phyloP scores from a whole-genome alignment of 495 filamentous ascomycete species.

The Hypoxylon rickii region DNA sequence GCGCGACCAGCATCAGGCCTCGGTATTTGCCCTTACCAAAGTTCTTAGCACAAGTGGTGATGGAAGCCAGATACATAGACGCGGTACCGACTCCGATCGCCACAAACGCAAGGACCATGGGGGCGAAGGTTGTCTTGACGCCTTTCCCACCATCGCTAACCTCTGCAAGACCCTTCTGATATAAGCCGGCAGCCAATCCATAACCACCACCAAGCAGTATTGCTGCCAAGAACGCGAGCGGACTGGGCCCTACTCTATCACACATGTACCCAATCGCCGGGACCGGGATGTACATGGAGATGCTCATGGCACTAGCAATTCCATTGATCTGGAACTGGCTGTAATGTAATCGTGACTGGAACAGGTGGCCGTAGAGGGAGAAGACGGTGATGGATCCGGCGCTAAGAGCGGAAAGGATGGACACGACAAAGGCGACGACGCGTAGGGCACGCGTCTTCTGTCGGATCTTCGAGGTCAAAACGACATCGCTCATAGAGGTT shows the following conservation, averaged over 20 bases:
- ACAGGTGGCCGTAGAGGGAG: slow-evolving; percentile 86
- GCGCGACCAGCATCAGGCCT: slow-evolving; percentile 84
- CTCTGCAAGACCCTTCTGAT: slow-evolving; percentile 62
- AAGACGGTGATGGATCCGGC: slow-evolving; percentile 86
- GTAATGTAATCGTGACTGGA: slow-evolving; percentile 82
- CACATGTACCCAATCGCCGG: slow-evolving; percentile 88
- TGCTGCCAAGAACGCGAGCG: slow-evolving; percentile 71
- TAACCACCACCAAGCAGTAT: slow-evolving; percentile 81
- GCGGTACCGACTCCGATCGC: slow-evolving; percentile 80
- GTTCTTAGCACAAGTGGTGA: slow-evolving; percentile 96
- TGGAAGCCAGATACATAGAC: slow-evolving; percentile 81
- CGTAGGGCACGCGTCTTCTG: slow-evolving; percentile 37
- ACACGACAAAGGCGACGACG: slow-evolving; percentile 44
- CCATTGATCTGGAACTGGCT: slow-evolving; percentile 89
- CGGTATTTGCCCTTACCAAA: slow-evolving; percentile 87
- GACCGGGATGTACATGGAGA: slow-evolving; percentile 87
- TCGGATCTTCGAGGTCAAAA: slow-evolving; percentile 30
- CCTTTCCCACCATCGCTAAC: slow-evolving; percentile 47
- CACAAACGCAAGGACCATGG: slow-evolving; percentile 85
- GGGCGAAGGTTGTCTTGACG: slow-evolving; percentile 65
- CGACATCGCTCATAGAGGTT: slow-evolving; percentile 42
- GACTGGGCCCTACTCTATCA: slow-evolving; percentile 80
- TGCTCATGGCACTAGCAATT: slow-evolving; percentile 78
- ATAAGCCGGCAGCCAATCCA: slow-evolving; percentile 78
- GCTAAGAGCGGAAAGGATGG: slow-evolving; percentile 62